A percentile compares a stretch with the other conserved stretches of the same genome.
phyloP scores from a whole-genome alignment of 768 basidiomycete species.

The Mycena leptocephala region DNA sequence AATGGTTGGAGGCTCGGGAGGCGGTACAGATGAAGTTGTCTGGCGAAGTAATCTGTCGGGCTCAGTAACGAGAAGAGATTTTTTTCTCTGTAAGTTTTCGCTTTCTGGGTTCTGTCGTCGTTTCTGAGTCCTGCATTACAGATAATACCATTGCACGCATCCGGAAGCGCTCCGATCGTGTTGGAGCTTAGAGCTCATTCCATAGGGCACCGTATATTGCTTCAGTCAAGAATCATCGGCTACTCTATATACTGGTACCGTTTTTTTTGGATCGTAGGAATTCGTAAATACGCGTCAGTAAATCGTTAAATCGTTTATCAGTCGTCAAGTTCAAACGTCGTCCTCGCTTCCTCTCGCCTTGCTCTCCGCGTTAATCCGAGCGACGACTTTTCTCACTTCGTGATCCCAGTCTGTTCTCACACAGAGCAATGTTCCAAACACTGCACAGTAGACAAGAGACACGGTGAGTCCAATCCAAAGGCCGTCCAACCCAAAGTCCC shows the following conservation, averaged over 20 bases:
- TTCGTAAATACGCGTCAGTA: constrained; percentile 23
- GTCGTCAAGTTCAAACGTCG: constrained; percentile 13
- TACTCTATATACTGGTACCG: neutral
- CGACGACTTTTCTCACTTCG: constrained; percentile 76
- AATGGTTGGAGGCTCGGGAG: constrained; percentile 95
- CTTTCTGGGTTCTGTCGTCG: neutral
- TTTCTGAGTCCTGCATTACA: neutral
- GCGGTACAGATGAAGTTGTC: constrained; percentile 83
- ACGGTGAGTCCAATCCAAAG: constrained; percentile 90
- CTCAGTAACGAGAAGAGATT: constrained; percentile 56
- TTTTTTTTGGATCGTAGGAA: neutral
- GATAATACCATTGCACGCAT: constrained; percentile 1
- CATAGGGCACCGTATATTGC: neutral
- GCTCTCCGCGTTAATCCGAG: constrained; percentile 67
- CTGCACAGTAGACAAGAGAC: constrained; percentile 72
- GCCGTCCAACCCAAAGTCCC: constrained; percentile 73
- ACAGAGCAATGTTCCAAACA: constrained; percentile 68
- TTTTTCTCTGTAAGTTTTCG: constrained; percentile 24
- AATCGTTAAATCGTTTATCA: constrained; percentile 21
- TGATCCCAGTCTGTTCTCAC: constrained; percentile 77
- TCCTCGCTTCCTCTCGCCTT: constrained; percentile 31
- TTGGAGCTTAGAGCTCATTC: neutral
- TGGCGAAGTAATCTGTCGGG: constrained; percentile 93
- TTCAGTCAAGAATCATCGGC: neutral
- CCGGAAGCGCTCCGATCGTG: constrained; percentile 34